Evolutionary conservation across 805 yeast species (phyloP).

Genomic region (Jamesozyma rosinii): DNA sequence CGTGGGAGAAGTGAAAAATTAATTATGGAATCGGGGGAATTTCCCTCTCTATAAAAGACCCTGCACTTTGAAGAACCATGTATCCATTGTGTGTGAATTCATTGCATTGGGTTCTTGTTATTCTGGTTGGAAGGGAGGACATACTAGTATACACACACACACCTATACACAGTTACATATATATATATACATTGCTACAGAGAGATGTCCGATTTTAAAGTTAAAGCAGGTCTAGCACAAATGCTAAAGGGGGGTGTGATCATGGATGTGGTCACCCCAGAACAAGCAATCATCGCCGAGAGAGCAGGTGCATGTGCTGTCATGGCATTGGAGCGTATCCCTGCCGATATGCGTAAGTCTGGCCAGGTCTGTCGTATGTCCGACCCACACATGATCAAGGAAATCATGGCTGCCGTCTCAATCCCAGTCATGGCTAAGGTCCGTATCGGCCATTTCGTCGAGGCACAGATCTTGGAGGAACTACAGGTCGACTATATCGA

Average conservation of each 20-base stretch:
- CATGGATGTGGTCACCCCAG: conserved; percentile 68
- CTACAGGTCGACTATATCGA: conserved; percentile 72
- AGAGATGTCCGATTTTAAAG: conserved; percentile 33
- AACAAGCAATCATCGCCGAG: conserved; percentile 74
- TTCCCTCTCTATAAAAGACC: too few species aligned
- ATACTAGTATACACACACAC: too few species aligned
- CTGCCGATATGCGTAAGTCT: conserved; percentile 74
- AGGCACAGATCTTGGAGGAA: conserved; percentile 67
- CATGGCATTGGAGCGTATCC: conserved; percentile 79
- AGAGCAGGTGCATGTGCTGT: conserved; percentile 83
- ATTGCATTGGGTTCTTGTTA: too few species aligned
- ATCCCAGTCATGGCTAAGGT: conserved; percentile 82
- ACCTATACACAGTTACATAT: too few species aligned
- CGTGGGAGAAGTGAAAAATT: too few species aligned
- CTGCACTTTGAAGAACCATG: too few species aligned
- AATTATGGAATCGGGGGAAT: too few species aligned
- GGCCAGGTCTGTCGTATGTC: conserved; percentile 84
- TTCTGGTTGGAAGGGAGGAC: too few species aligned
- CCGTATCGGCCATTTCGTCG: conserved; percentile 75
- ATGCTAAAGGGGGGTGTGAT: conserved; percentile 76
- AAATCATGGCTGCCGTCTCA: conserved; percentile 55
- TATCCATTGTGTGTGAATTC: too few species aligned
- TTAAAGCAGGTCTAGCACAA: conserved; percentile 75
- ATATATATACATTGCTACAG: neutral
- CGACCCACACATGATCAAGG: conserved; percentile 70